These are phyloP conservation scores for Pseudogymnoascus sp. DNA, from an alignment of 2,329 filamentous ascomycete genomes.

Conservation along the genomic window DNA sequence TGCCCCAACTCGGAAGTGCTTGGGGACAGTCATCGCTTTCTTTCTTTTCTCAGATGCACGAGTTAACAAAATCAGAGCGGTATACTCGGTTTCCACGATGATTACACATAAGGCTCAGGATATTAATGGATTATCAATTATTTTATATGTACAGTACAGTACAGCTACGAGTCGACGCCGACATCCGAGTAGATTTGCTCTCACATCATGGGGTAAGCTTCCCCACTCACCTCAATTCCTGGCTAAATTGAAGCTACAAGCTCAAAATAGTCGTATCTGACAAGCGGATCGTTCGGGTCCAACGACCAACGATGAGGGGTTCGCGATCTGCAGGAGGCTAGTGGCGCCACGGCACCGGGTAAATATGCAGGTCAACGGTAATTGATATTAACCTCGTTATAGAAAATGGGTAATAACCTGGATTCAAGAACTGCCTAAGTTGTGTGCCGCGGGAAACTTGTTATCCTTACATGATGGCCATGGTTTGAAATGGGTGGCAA, in stretches of 20 bases:
- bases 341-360: background rate
- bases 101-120: background rate
- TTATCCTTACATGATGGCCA: too few species aligned
- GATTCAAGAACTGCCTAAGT: too few species aligned
- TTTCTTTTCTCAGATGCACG: background rate
- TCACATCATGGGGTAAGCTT: background rate
- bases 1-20: background rate
- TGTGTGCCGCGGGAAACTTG: too few species aligned
- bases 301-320: background rate
- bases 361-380: background rate
- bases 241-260: background rate
- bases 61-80: background rate
- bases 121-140: background rate
- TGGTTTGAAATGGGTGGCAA: too few species aligned
- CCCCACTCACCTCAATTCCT: background rate
- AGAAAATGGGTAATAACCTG: too few species aligned
- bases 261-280: background rate
- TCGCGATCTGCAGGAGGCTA: background rate
- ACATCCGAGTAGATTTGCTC: too few species aligned
- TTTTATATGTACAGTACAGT: background rate
- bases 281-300: background rate
- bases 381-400: background rate
- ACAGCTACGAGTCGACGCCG: background rate
- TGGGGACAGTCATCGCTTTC: background rate
- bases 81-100: background rate